Evolutionary conservation across 768 basidiomycete genomes (phyloP), one percentile per base, ranked within the genome.

Genomic region (Stropharia rugosoannulata): DNA sequence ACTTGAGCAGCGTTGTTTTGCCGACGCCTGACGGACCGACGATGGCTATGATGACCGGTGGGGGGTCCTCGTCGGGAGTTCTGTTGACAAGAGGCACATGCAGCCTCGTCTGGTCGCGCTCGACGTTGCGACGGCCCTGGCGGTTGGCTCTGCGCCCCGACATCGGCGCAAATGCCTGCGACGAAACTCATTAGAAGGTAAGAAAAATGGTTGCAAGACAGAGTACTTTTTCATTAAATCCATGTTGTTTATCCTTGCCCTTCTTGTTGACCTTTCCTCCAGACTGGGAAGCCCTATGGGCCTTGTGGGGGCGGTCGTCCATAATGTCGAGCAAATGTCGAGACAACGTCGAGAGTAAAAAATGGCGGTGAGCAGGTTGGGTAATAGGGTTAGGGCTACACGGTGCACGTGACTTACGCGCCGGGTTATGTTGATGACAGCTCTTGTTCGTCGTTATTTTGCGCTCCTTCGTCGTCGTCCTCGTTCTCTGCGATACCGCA

Each of bases 1-100:
- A 91, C 68, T 95, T 93, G 61, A 98, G 80, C 10, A 99, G 78
- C 1, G 95, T 98, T 1, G 93, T 91, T 71, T 98, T 99, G 53
- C 97, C 97, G 27, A 98, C 97, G 7, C 97, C 97, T 1, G 95
- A 89, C 27, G 97, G 95, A 0, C 97, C 97, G 38, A 98, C 95
- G 48, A 99, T 82, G 25, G 95, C 96, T 36, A 99, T 84, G 57
- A 98, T 84, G 63, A 98, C 85, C 4, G 97, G 97, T 2, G 97
- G 96, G 2, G 97, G 93, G 40, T 86, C 83, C 52, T 89, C 86
- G 58, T 94, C 88, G 4, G 97, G 96, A 9, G 94, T 98, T 49
- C 97, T 84, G 70, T 98, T 89, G 51, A 98, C 92, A 27, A 97
- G 83, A 12, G 97, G 97, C 6, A 98, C 97, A 70, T 99, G 97